phyloP scores from a whole-genome alignment of 371 early-diverging fungal genomes.

The Zychaea mexicana region DNA sequence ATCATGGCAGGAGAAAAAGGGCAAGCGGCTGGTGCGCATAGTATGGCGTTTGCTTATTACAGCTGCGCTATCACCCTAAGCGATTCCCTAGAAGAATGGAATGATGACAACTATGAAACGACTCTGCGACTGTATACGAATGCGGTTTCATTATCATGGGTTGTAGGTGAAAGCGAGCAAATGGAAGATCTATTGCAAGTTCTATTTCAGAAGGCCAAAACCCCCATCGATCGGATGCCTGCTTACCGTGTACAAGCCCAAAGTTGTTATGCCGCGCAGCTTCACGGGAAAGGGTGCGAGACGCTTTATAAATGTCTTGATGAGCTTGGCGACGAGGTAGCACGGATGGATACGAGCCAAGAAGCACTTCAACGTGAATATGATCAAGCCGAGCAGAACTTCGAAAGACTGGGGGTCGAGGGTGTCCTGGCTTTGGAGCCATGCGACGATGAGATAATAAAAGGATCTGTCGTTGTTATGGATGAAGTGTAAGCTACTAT shows the following conservation, averaged over 20 bases:
- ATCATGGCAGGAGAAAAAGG: slow-evolving; percentile 36
- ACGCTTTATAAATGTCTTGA: slow-evolving; percentile 27
- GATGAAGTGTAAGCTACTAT: slow-evolving; percentile 38
- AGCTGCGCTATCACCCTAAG: slow-evolving; percentile 30
- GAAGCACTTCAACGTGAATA: slow-evolving; percentile 26
- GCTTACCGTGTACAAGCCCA: slow-evolving; percentile 40
- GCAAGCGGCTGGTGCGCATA: slow-evolving; percentile 42
- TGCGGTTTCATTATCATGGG: slow-evolving; percentile 38
- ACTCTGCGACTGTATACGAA: slow-evolving; percentile 38
- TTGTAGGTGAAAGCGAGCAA: slow-evolving; percentile 34
- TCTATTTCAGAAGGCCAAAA: slow-evolving; percentile 31
- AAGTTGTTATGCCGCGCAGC: slow-evolving; percentile 33
- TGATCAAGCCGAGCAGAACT: slow-evolving; percentile 3
- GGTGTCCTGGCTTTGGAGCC: slow-evolving; percentile 8
- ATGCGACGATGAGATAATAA: slow-evolving; percentile 28
- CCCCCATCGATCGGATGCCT: slow-evolving; percentile 35
- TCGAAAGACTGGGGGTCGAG: slow-evolving; percentile 22
- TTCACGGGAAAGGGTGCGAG: slow-evolving; percentile 32
- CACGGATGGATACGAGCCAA: slow-evolving; percentile 9
- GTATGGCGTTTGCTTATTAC: slow-evolving; percentile 35
- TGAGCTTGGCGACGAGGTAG: slow-evolving; percentile 28
- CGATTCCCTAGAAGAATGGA: slow-evolving; percentile 17
- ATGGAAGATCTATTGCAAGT: slow-evolving; percentile 26
- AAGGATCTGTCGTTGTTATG: slow-evolving; percentile 29
- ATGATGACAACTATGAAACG: slow-evolving; percentile 10